Evolutionary conservation across 352 stramenopile species (phyloP).

Genomic region (Globisporangium iwayamae): DNA sequence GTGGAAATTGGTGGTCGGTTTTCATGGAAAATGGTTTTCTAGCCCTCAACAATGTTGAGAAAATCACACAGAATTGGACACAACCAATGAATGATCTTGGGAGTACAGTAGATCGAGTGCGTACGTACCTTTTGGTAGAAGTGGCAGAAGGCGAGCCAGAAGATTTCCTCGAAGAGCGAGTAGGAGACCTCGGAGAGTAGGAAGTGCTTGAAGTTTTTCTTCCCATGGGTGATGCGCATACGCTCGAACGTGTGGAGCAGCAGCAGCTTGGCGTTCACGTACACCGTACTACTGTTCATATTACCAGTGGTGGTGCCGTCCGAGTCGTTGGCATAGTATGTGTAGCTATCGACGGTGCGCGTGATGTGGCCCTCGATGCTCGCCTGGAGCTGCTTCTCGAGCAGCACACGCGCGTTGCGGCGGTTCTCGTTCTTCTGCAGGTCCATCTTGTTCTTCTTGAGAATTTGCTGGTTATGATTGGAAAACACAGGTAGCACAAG

Average conservation of each 20-base stretch:
- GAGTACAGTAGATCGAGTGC: not conserved
- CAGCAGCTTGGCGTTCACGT: slow-evolving; percentile 83
- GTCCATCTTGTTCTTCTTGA: slow-evolving; percentile 83
- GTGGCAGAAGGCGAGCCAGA: slow-evolving; percentile 87
- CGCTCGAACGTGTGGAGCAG: slow-evolving; percentile 81
- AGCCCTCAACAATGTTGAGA: not conserved
- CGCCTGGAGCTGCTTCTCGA: slow-evolving; percentile 86
- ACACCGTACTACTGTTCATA: slow-evolving; percentile 22
- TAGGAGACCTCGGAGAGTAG: slow-evolving; percentile 71
- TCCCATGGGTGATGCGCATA: slow-evolving; percentile 68
- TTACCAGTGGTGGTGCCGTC: slow-evolving; percentile 8
- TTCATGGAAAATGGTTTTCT: not conserved
- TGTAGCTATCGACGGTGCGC: slow-evolving; percentile 74
- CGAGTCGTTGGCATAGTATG: slow-evolving; percentile 25
- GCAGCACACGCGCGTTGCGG: slow-evolving; percentile 64
- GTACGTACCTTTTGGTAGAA: slow-evolving; percentile 75
- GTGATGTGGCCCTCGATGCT: slow-evolving; percentile 88
- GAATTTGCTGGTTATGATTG: slow-evolving; percentile 40
- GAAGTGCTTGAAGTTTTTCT: slow-evolving; percentile 84
- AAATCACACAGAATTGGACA: not conserved
- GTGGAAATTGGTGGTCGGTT: not conserved
- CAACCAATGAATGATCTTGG: not conserved
- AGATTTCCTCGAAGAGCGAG: slow-evolving; percentile 84
- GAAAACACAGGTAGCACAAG: not conserved
- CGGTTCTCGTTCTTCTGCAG: slow-evolving; percentile 70